phyloP scores from a whole-genome alignment of 345 rosid genomes.

The Clarkia xantiana region DNA sequence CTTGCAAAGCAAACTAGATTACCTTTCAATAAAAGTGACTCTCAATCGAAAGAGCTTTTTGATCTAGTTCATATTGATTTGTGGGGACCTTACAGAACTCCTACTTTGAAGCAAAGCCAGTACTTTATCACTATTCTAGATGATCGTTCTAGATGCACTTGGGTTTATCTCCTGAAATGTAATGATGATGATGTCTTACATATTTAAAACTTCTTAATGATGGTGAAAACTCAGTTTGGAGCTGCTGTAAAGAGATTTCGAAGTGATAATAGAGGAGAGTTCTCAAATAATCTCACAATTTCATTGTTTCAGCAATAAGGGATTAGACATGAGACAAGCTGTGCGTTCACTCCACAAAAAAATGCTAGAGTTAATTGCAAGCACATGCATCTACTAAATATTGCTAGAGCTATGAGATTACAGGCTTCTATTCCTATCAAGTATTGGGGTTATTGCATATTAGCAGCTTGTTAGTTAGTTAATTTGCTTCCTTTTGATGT shows the following conservation, averaged over 20 bases:
- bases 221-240: neutral
- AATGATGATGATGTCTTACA: neutral
- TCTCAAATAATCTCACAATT: neutral
- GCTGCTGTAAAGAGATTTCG: neutral
- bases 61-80: conserved; percentile 4
- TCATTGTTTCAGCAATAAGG: neutral
- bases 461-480: neutral
- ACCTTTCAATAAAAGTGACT: no score
- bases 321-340: neutral
- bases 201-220: neutral
- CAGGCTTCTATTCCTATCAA: neutral
- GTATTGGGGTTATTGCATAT: conserved; percentile 1
- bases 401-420: neutral
- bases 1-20: neutral
- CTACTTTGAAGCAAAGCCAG: neutral
- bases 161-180: neutral
- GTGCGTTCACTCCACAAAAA: neutral
- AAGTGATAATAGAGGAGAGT: neutral
- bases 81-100: neutral
- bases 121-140: neutral
- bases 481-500: neutral
- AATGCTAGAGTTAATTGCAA: neutral
- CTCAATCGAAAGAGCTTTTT: no score
- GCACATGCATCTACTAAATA: neutral
- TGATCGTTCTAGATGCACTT: neutral